Conservation (phyloP, 371 early-diverging fungal species). For the Phascolomyces articulosus region DNA sequence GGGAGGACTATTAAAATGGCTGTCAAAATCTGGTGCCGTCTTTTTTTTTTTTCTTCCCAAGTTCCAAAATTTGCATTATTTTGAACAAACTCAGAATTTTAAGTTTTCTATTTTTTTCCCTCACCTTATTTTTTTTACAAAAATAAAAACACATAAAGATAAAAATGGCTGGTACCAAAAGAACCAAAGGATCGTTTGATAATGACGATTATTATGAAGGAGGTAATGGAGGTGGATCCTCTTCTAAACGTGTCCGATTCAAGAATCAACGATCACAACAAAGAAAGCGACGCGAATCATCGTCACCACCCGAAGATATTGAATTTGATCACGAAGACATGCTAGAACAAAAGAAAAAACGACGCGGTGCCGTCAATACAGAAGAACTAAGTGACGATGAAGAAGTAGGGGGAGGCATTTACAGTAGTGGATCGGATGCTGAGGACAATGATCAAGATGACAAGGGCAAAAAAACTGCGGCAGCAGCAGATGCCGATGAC, state of each 20-base stretch:
- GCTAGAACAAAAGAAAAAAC: slow-evolving; percentile 49
- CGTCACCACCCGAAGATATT: slow-evolving; percentile 23
- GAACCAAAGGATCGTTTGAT: slow-evolving; percentile 32
- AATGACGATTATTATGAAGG: slow-evolving; percentile 16
- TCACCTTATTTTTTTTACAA: too few relatives aligned
- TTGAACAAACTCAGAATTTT: too few relatives aligned
- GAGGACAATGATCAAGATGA: slow-evolving; percentile 30
- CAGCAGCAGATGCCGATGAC: slow-evolving; percentile 33
- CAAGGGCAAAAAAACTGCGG: slow-evolving; percentile 20
- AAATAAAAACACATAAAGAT: too few relatives aligned
- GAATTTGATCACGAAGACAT: slow-evolving; percentile 55
- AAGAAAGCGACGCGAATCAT: background rate
- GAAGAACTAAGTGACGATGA: slow-evolving; percentile 63
- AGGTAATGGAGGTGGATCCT: slow-evolving; percentile 17
- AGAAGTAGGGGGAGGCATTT: slow-evolving; percentile 52
- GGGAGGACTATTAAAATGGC: slow-evolving; percentile 11
- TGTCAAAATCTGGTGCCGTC: too few relatives aligned
- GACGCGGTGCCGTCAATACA: slow-evolving; percentile 55
- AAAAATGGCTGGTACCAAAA: slow-evolving; percentile 23
- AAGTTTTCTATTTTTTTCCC: too few relatives aligned
- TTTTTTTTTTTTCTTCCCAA: too few relatives aligned
- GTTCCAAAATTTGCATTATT: too few relatives aligned
- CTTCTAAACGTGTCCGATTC: slow-evolving; percentile 45
- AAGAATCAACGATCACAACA: slow-evolving; percentile 12
- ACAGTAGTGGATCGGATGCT: slow-evolving; percentile 48